phyloP scores from a whole-genome alignment of 129 eudicot species.

The Lactuca saligna region DNA sequence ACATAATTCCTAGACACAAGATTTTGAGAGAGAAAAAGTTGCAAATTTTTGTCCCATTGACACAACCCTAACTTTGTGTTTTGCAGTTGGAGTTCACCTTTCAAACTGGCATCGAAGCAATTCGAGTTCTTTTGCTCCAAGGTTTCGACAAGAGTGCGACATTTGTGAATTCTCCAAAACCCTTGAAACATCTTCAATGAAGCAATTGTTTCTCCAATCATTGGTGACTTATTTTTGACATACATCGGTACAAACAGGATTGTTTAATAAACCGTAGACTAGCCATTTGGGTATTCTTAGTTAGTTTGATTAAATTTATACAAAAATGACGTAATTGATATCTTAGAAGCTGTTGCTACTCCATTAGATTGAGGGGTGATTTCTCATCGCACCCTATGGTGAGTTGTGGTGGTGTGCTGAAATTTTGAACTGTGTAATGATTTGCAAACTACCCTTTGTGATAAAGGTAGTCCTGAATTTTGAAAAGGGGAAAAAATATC shows the following conservation, averaged over 20 bases:
- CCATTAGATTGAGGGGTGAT: too few species aligned
- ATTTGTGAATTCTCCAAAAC: slow-evolving; percentile 66
- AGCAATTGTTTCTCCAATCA: not conserved
- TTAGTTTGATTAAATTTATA: not conserved
- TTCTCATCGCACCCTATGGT: too few species aligned
- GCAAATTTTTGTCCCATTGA: not conserved
- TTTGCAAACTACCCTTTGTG: too few species aligned
- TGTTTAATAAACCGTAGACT: not conserved
- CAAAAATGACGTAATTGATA: slow-evolving; percentile 1
- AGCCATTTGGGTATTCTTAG: not conserved
- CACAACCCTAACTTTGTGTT: not conserved
- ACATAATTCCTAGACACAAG: too few species aligned
- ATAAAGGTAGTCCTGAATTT: too few species aligned
- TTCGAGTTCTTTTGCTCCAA: slow-evolving; percentile 74
- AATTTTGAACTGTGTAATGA: too few species aligned
- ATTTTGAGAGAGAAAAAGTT: too few species aligned
- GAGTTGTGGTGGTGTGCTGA: too few species aligned
- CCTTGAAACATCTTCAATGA: slow-evolving; percentile 36
- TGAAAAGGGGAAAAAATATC: too few species aligned
- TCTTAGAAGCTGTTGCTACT: too few species aligned
- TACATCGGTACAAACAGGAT: not conserved
- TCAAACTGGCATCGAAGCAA: slow-evolving; percentile 75
- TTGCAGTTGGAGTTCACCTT: slow-evolving; percentile 80
- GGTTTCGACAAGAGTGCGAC: slow-evolving; percentile 86
- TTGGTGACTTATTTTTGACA: not conserved